Base-by-base conservation (phyloP, 805 yeast genomes). In the Clavispora fructus region DNA sequence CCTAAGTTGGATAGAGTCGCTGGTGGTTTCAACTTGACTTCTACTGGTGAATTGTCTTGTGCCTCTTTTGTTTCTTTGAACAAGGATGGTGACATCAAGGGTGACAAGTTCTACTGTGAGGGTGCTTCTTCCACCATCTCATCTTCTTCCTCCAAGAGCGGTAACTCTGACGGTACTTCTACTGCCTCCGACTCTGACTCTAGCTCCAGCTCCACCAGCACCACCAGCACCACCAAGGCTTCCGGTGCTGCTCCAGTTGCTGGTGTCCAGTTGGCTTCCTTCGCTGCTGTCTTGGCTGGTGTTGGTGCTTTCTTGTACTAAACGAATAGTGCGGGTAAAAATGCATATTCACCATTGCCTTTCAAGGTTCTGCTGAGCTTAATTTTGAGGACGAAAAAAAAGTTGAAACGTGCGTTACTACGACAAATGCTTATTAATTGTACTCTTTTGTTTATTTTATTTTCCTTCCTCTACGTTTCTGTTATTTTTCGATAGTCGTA, bases 11-110 rank as follows among this genome's bases (percentile, higher is more conserved):
- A 69, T 59, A 79, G 85, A 62, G 96, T 94, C 61, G 80, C 81
- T 66, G 99, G 99, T 80, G 97, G 96, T 69, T 95, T 91, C 73
- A 73, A 74, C 63, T 77, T 94, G 63, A 85, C 84, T 65, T 78
- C 96, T 50, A 65, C 72, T 48, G 85, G 87, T 65, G 84, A 85
- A 61, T 82, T 88, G 71, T 82, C 89, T 72, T 94, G 99, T 82
- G 67, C 76, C 52, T 74, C 77, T 45, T 88, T 91, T 75, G 79
- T 85, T 68, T 61, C 68, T 45, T 79, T 88, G 65, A 83, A 87
- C 78, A 68, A 73, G 62, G 76, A 78, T 60, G 95, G 95, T 71
- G 87, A 78, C 66, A 83, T 94, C 69, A 89, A 83, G 74, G 99
- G 99, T 80, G 89, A 88, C 76, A 75, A 81, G 60, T 91, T 81